Percentiles rank a stretch among this genome's conserved stretches.
Conservation (phyloP, 192 early-diverging fungal genomes). For the Entomortierella chlamydospora region DNA sequence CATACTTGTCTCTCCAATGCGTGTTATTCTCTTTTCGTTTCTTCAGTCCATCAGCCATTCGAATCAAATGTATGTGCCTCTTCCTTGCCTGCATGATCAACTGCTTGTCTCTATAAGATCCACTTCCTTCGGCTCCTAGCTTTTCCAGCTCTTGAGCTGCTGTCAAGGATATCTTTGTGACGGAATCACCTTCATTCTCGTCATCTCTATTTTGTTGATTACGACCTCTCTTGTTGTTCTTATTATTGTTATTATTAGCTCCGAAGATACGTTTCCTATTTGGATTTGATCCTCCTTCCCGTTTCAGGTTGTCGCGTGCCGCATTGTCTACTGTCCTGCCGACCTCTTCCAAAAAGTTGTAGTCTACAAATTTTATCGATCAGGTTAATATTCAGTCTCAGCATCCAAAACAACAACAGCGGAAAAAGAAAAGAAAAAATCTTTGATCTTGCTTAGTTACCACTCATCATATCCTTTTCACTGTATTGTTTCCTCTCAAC, state of each 20-base stretch:
- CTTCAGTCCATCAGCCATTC: conserved; percentile 68
- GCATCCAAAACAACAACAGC: neutral
- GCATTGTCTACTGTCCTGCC: conserved; percentile 64
- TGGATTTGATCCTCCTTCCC: conserved; percentile 8
- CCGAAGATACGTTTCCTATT: conserved; percentile 33
- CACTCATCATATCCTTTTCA: conserved; percentile 76
- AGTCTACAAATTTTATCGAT: conserved; percentile 57
- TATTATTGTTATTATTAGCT: conserved; percentile 14
- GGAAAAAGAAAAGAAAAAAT: neutral
- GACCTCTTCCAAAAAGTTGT: conserved; percentile 75
- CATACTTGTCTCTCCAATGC: conserved; percentile 64
- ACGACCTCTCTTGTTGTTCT: conserved; percentile 8
- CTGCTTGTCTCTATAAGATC: conserved; percentile 38
- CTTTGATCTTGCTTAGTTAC: conserved; percentile 57
- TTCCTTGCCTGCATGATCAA: conserved; percentile 55
- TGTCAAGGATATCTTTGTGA: conserved; percentile 12
- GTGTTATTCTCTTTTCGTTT: conserved; percentile 65
- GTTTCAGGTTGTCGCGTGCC: conserved; percentile 58
- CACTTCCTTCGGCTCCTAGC: conserved; percentile 32
- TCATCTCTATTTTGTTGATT: conserved; percentile 15
- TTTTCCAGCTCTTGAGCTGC: conserved; percentile 44
- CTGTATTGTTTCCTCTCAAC: conserved; percentile 69
- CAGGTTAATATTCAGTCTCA: neutral
- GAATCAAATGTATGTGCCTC: conserved; percentile 50
- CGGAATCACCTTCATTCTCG: neutral